Base-by-base conservation (phyloP, 495 filamentous ascomycete genomes). In the Aspergillus campestris region DNA sequence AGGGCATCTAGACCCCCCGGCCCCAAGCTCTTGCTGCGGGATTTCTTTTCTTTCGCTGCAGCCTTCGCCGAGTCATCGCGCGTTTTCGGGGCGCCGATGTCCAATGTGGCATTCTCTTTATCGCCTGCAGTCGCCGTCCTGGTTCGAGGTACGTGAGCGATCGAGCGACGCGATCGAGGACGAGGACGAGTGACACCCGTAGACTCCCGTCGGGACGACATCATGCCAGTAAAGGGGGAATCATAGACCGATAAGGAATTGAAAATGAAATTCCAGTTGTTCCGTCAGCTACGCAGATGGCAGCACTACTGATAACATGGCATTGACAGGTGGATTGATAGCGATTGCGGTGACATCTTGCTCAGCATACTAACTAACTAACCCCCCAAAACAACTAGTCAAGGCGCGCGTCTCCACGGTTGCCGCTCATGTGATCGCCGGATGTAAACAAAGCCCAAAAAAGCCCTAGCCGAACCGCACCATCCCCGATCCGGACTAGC, bases 21-120 rank as follows among this genome's bases (percentile, higher is more conserved):
- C 2, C 92, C 92, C 49, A 98, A 79, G 60, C 89, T 95, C 66
- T 95, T 96, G 62, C 92, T 96, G 40, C 92, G 79, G 31, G 82
- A 86, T 65, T 94, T 94, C 64, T 83, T 87, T 11, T 73, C 65
- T 39, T 71, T 72, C 7, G 63, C 51, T 48, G 57, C 61, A 18
- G 47, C 24, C 53, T 58, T 72, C 44, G 62, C 66, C 50, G 60
- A 63, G 18, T 34, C 38, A 27, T 18, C 49, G 7, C 58, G 51
- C 9, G 61, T 52, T 29, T 51, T 55, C 8, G 71, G 50, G 28
- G 70, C 58, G 40, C 61, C 65, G 35, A 82, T 55, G 49, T 86
- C 82, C 31, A 78, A 61, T 7, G 80, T 87, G 51, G 77, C 71
- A 68, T 91, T 89, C 60, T 89, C 86, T 60, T 86, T 81, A 50